A percentile compares a stretch with the other conserved stretches of the same genome.
Conservation (phyloP, 1,139 yeast genomes). For the Diutina siamensis region DNA sequence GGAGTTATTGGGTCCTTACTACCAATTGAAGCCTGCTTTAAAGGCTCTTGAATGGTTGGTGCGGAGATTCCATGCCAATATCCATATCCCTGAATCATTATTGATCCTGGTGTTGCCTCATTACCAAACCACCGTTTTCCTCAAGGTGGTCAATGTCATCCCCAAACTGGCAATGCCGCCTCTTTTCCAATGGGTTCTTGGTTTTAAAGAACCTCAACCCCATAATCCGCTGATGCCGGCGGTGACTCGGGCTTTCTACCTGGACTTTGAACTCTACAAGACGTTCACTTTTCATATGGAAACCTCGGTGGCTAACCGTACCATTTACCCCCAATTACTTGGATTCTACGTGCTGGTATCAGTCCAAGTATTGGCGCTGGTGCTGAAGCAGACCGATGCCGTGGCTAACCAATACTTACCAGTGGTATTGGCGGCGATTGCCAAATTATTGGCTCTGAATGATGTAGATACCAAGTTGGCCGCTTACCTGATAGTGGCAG, state of each 20-base stretch:
- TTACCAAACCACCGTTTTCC: conserved; percentile 60
- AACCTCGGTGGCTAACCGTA: conserved; percentile 40
- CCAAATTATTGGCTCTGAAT: conserved; percentile 29
- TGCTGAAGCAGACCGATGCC: conserved; percentile 18
- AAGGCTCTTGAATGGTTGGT: conserved; percentile 92
- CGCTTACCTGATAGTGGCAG: conserved; percentile 3
- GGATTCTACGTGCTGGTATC: conserved; percentile 70
- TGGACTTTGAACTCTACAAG: conserved; percentile 57
- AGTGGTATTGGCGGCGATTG: conserved; percentile 42
- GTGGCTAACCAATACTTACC: conserved; percentile 34
- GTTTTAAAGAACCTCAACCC: conserved; percentile 53
- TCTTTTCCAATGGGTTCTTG: conserved; percentile 58
- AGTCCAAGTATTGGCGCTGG: conserved; percentile 44
- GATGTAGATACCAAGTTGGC: background rate
- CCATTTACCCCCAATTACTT: conserved; percentile 58
- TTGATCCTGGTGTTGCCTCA: conserved; percentile 68
- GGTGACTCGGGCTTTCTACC: conserved; percentile 55
- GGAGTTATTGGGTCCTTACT: conserved; percentile 61
- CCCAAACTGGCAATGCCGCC: conserved; percentile 57
- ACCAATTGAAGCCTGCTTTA: conserved; percentile 63
- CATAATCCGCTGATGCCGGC: conserved; percentile 52
- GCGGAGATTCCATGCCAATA: conserved; percentile 80
- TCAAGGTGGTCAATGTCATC: conserved; percentile 61
- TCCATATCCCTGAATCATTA: conserved; percentile 64
- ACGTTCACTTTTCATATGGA: conserved; percentile 51